phyloP scores from a whole-genome alignment of 2,329 filamentous ascomycete species.

The Alternaria consortialis region DNA sequence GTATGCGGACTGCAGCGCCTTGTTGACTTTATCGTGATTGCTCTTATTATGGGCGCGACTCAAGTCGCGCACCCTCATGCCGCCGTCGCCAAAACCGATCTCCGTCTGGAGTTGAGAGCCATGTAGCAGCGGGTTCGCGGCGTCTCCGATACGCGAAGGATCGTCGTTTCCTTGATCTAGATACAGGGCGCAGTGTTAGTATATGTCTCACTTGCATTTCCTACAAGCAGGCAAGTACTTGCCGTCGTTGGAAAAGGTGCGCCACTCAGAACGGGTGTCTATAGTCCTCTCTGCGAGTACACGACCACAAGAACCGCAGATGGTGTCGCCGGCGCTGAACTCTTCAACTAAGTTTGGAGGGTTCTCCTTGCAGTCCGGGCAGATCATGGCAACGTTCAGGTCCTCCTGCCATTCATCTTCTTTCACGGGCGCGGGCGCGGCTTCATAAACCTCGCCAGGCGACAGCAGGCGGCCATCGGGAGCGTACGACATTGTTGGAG shows the following conservation, averaged over 20 bases:
- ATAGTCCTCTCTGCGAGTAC: constrained; percentile 92
- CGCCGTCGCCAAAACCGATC: constrained; percentile 83
- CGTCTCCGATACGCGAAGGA: constrained; percentile 96
- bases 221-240: constrained; percentile 9
- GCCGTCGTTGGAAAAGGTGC: constrained; percentile 95
- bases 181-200: constrained; percentile 5
- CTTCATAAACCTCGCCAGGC: constrained; percentile 56
- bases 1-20: constrained; percentile 80
- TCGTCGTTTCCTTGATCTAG: constrained; percentile 87
- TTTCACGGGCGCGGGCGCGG: constrained; percentile 44
- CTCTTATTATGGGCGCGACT: constrained; percentile 85
- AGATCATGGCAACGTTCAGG: constrained; percentile 84
- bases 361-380: constrained; percentile 86
- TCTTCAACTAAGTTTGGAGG: constrained; percentile 96
- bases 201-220: background rate
- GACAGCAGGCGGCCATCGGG: constrained; percentile 52
- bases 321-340: constrained; percentile 89
- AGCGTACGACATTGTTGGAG: constrained; percentile 41
- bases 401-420: constrained; percentile 76
- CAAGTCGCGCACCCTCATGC: constrained; percentile 75
- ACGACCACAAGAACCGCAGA: constrained; percentile 89
- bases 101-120: constrained; percentile 88
- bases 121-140: constrained; percentile 86
- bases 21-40: constrained; percentile 82
- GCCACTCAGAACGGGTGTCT: constrained; percentile 97